These are phyloP conservation scores for Colletotrichum melonis DNA, from an alignment of 2,329 filamentous ascomycete species.

Conservation along the genomic window DNA sequence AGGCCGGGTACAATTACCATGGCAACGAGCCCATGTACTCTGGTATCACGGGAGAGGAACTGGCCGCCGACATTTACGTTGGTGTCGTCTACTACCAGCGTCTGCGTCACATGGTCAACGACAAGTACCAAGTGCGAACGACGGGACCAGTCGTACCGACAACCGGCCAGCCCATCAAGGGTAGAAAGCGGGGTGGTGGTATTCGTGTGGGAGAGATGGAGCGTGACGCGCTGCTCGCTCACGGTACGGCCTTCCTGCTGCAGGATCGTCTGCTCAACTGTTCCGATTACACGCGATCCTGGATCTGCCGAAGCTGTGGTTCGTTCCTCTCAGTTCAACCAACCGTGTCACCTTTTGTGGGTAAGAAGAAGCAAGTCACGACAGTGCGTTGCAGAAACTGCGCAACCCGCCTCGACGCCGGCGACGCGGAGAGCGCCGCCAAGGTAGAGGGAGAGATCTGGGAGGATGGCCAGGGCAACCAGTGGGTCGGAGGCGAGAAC, in stretches of 20 bases:
- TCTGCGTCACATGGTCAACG: conserved; percentile 99
- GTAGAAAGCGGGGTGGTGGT: conserved; percentile 94
- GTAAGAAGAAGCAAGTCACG: conserved; percentile 73
- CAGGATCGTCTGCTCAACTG: conserved; percentile 98
- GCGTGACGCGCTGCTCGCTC: conserved; percentile 91
- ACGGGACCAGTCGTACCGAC: conserved; percentile 91
- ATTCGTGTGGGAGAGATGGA: conserved; percentile 99
- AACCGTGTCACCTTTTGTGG: conserved; percentile 74
- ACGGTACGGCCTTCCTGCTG: conserved; percentile 93
- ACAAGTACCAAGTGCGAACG: conserved; percentile 98
- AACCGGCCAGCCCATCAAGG: conserved; percentile 97
- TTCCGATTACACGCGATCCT: conserved; percentile 89
- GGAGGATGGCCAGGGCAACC: conserved; percentile 89
- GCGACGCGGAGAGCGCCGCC: conserved; percentile 66
- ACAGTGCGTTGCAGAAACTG: conserved; percentile 85
- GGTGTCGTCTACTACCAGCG: conserved; percentile 99
- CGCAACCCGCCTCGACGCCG: conserved; percentile 70
- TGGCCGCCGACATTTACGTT: conserved; percentile 94
- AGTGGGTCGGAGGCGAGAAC: conserved; percentile 89
- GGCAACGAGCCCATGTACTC: conserved; percentile 99
- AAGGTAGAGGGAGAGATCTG: conserved; percentile 80
- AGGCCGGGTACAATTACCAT: conserved; percentile 97
- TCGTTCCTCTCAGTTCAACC: conserved; percentile 91
- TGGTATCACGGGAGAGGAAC: conserved; percentile 93
- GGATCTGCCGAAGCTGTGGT: conserved; percentile 90